These are phyloP conservation scores for Chytriomyces sp. DNA, from an alignment of 192 early-diverging fungal species.

Conservation along the genomic window DNA sequence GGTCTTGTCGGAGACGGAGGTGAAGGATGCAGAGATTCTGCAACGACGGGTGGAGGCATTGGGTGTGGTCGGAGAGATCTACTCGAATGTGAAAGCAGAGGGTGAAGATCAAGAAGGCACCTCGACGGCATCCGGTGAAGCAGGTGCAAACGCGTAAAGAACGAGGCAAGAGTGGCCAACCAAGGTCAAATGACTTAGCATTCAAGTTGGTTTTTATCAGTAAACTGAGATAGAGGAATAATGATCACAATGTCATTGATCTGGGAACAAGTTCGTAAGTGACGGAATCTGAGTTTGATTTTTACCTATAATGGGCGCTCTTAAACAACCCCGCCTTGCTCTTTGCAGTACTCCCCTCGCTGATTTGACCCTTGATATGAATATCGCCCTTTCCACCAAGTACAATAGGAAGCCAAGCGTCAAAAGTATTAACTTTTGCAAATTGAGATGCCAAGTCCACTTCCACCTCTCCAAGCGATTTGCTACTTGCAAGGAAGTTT, in stretches of 20 bases:
- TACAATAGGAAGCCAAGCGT: slow-evolving; percentile 37
- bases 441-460: slow-evolving; percentile 54
- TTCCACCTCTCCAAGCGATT: slow-evolving; percentile 64
- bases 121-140: not conserved
- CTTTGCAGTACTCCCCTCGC: no score
- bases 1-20: slow-evolving; percentile 49
- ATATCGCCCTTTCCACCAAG: slow-evolving; percentile 48
- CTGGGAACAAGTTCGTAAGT: no score
- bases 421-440: slow-evolving; percentile 20
- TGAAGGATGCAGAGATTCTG: slow-evolving; percentile 47
- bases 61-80: slow-evolving; percentile 83
- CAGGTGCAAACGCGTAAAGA: no score
- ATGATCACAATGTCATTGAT: no score
- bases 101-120: not conserved
- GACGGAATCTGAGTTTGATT: no score
- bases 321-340: no score
- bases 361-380: not conserved
- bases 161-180: no score
- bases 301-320: no score
- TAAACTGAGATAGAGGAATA: no score
- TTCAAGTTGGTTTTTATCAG: no score
- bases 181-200: no score
- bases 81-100: slow-evolving; percentile 46
- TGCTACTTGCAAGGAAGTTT: slow-evolving; percentile 64
- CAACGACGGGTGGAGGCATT: slow-evolving; percentile 78